Conservation (phyloP, 805 yeast species). For the Danielia reshetovae region DNA sequence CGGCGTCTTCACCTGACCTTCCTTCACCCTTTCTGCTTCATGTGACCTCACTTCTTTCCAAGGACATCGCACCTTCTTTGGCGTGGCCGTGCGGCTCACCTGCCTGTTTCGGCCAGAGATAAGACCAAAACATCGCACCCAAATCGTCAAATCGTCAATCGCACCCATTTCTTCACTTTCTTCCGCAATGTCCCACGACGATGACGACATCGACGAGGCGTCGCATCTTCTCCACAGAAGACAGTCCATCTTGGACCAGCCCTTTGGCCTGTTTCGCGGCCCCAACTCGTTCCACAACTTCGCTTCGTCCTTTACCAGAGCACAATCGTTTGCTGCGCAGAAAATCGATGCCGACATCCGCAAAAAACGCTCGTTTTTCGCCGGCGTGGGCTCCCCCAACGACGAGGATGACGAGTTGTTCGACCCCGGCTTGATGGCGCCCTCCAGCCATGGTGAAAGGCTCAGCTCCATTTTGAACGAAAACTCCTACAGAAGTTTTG, state of each 20-base stretch:
- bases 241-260: constrained; percentile 24
- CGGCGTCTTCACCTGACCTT: no score
- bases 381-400: constrained; percentile 19
- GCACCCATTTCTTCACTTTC: neutral
- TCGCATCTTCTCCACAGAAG: constrained; percentile 9
- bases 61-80: no score
- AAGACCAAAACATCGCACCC: no score
- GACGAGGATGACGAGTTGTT: constrained; percentile 51
- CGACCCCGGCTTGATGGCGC: constrained; percentile 67
- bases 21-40: no score
- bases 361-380: constrained; percentile 60
- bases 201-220: constrained; percentile 10
- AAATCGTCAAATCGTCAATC: no score
- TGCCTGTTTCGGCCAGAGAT: no score
- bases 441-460: constrained; percentile 60
- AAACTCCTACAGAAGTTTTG: constrained; percentile 4
- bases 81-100: no score
- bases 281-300: constrained; percentile 70
- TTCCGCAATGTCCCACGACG: constrained; percentile 3
- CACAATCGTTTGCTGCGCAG: constrained; percentile 53
- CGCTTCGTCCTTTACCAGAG: constrained; percentile 75
- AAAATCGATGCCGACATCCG: constrained; percentile 51
- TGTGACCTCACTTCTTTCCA: no score
- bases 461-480: constrained; percentile 51
- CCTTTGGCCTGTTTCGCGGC: constrained; percentile 58